Evolutionary conservation across 2,329 filamentous ascomycete genomes (phyloP), one percentile per base, ranked within the genome.

Genomic region (Colletotrichum orchidophilum): DNA sequence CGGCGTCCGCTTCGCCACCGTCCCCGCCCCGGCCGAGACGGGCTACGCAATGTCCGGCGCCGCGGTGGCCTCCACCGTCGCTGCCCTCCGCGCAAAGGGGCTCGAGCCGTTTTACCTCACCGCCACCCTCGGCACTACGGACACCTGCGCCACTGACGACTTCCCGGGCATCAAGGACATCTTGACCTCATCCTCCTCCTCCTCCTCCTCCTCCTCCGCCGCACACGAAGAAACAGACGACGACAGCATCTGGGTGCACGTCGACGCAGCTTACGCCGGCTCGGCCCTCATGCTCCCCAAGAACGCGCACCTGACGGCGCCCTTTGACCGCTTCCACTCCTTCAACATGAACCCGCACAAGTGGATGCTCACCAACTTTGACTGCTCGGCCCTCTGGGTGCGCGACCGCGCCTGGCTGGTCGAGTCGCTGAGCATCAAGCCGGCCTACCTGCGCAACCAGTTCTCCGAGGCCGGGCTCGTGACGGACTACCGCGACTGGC

Each of bases 321-420:
- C 89, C 9, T 87, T 96, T 61, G 83, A 86, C 1, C 83, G 86
- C 26, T 95, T 97, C 79, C 93, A 97, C 84, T 95, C 92, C 74
- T 97, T 97, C 87, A 92, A 97, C 82, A 90, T 96, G 85, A 98
- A 98, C 85, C 93, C 97, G 89, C 95, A 98, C 87, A 98, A 98
- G 85, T 98, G 96, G 96, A 87, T 98, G 58, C 90, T 98, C 21
- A 95, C 94, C 68, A 97, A 97, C 82, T 98, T 98, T 77, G 96
- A 98, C 80, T 88, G 86, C 76, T 94, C 93, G 65, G 93, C 93
- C 74, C 87, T 97, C 55, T 98, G 90, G 82, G 91, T 98, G 59
- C 91, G 92, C 73, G 87, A 91, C 76, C 89, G 95, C 18, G 84
- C 86, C 65, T 91, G 95, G 82, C 88, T 98, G n/a, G 94, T 93